A percentile compares a stretch with the other conserved stretches of the same genome.
Evolutionary conservation across 78 protist species (phyloP).

Genomic region (Dictyostelium intermedium): DNA sequence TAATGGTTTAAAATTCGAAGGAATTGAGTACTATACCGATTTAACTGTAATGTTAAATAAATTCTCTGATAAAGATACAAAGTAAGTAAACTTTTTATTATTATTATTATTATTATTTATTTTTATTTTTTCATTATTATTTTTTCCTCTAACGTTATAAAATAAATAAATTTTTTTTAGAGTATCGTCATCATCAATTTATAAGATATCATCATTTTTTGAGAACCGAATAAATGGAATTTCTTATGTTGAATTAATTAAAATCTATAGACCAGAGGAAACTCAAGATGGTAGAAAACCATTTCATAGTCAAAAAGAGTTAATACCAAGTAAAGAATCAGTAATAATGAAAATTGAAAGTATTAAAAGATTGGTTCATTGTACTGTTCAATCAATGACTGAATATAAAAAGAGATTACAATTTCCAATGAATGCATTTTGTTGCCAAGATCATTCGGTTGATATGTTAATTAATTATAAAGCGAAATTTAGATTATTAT

Average conservation of each 20-base stretch:
- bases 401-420: neutral
- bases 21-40: constrained; percentile 39
- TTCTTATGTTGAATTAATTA: neutral
- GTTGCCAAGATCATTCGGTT: neutral
- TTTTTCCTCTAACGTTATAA: neutral
- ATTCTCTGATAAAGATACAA: neutral
- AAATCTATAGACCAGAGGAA: constrained; percentile 17
- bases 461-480: neutral
- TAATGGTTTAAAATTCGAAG: constrained; percentile 34
- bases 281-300: neutral
- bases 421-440: constrained; percentile 43
- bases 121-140: neutral
- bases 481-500: constrained; percentile 20
- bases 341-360: neutral
- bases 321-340: neutral
- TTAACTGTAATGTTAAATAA: constrained; percentile 8
- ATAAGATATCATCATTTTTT: constrained; percentile 16
- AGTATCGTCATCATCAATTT: neutral
- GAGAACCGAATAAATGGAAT: neutral
- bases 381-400: constrained; percentile 11
- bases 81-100: neutral
- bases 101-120: neutral
- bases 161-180: neutral
- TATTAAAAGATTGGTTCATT: neutral
- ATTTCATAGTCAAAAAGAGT: neutral